These are phyloP conservation scores for Lyophyllum atratum DNA, from an alignment of 768 basidiomycete species.

Conservation along the genomic window DNA sequence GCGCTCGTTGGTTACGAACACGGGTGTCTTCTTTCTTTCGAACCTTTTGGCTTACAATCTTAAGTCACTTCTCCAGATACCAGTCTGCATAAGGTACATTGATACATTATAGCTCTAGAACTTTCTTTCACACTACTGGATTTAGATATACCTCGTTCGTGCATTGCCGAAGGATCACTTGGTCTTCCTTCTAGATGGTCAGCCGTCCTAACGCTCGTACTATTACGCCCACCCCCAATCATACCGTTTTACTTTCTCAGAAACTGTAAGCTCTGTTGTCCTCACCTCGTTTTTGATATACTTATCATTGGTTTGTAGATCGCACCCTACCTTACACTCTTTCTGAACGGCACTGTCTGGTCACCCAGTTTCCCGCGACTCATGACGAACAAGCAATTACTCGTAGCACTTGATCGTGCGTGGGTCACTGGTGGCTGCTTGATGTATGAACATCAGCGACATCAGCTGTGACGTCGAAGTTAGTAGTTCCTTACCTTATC, in stretches of 20 bases:
- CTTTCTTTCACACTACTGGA: background rate
- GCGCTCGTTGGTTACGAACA: slow-evolving; percentile 50
- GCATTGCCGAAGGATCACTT: slow-evolving; percentile 73
- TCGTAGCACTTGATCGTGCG: slow-evolving; percentile 48
- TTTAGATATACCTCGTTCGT: slow-evolving; percentile 77
- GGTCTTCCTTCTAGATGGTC: slow-evolving; percentile 51
- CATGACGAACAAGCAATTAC: slow-evolving; percentile 68
- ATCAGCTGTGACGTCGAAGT: slow-evolving; percentile 89
- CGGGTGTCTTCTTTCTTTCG: slow-evolving; percentile 38
- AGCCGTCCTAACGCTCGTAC: slow-evolving; percentile 57
- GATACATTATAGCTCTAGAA: background rate
- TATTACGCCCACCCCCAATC: slow-evolving; percentile 75
- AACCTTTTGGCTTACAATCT: background rate
- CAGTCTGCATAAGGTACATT: slow-evolving; percentile 55
- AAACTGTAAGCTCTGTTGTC: slow-evolving; percentile 46
- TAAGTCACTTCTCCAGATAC: slow-evolving; percentile 39
- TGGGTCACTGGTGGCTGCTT: slow-evolving; percentile 49
- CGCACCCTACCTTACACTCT: slow-evolving; percentile 81
- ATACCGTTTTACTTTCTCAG: slow-evolving; percentile 69
- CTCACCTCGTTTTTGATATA: background rate
- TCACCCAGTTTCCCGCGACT: slow-evolving; percentile 73
- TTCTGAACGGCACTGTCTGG: slow-evolving; percentile 91
- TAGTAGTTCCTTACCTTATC: no score
- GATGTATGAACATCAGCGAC: slow-evolving; percentile 79
- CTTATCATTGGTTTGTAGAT: slow-evolving; percentile 43